phyloP scores from a whole-genome alignment of 331 rosid species.

The Rosa hybrid region DNA sequence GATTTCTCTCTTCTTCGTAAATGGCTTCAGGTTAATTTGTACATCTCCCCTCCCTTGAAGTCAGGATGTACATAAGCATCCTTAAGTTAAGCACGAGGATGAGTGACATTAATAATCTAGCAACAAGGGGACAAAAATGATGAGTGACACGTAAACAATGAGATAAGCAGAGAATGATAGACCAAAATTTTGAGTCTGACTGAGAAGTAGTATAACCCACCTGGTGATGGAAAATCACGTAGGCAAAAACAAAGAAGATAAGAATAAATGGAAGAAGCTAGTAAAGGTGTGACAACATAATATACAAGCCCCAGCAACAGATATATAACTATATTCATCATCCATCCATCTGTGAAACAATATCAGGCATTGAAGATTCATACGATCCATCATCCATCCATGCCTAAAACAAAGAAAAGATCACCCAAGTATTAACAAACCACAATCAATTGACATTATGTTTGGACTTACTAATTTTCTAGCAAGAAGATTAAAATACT shows the following conservation, averaged over 20 bases:
- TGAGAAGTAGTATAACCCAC: constrained; percentile 33
- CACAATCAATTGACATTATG: too few species aligned
- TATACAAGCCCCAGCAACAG: constrained; percentile 85
- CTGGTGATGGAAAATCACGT: constrained; percentile 85
- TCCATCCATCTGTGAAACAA: too few species aligned
- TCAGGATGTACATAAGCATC: too few species aligned
- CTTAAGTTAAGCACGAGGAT: too few species aligned
- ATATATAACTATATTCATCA: constrained; percentile 63
- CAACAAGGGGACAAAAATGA: constrained; percentile 15
- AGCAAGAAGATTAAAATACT: too few species aligned
- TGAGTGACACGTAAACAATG: neutral
- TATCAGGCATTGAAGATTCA: too few species aligned
- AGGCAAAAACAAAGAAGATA: constrained; percentile 81
- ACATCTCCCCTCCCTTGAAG: too few species aligned
- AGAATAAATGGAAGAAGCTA: constrained; percentile 74
- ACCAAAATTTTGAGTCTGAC: neutral
- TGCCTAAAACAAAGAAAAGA: too few species aligned
- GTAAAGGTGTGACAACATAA: constrained; percentile 79
- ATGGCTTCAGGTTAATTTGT: too few species aligned
- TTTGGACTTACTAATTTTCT: too few species aligned
- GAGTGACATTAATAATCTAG: constrained; percentile 80
- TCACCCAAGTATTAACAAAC: too few species aligned
- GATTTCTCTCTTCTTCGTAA: constrained; percentile 45
- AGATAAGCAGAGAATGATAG: neutral
- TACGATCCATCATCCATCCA: too few species aligned